Percentiles rank a stretch among this genome's conserved stretches.
These are phyloP conservation scores for Aureobasidium sp. DNA, from an alignment of 2,329 filamentous ascomycete species.

Conservation along the genomic window DNA sequence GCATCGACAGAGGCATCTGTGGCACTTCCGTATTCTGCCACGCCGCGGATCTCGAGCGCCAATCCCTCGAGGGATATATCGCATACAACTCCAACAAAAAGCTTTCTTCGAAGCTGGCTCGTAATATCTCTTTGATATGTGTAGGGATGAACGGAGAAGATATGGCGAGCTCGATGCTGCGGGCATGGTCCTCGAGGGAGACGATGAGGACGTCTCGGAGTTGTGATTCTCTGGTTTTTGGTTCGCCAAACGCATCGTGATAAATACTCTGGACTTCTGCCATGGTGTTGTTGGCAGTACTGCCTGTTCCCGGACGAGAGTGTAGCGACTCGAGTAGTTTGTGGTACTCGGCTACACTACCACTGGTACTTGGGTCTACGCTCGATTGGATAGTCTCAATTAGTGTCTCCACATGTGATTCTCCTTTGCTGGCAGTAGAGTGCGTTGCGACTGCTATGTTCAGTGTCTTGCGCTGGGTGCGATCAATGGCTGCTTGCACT, in stretches of 20 bases:
- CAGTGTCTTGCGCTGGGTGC: constrained; percentile 81
- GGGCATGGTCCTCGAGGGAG: constrained; percentile 78
- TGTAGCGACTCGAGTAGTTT: constrained; percentile 49
- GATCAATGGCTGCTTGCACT: constrained; percentile 80
- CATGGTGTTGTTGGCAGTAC: neutral
- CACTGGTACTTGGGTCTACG: constrained; percentile 64
- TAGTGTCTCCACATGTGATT: constrained; percentile 57
- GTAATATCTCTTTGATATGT: constrained; percentile 33
- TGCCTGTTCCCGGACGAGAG: constrained; percentile 7
- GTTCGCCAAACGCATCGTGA: constrained; percentile 27
- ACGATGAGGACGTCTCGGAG: constrained; percentile 73
- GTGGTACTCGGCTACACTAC: constrained; percentile 69
- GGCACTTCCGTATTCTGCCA: constrained; percentile 14
- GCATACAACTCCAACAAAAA: constrained; percentile 35
- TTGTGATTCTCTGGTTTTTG: constrained; percentile 36
- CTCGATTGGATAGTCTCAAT: constrained; percentile 70
- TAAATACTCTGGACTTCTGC: constrained; percentile 25
- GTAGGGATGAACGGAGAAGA: constrained; percentile 55
- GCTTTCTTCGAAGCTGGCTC: constrained; percentile 34
- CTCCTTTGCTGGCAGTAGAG: constrained; percentile 51
- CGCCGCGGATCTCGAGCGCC: constrained; percentile 21
- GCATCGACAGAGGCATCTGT: neutral
- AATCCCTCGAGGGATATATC: constrained; percentile 27
- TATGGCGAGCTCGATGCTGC: constrained; percentile 77
- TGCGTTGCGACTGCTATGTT: constrained; percentile 65